phyloP scores from a whole-genome alignment of 441 rosid genomes.

The Erodium moschatum region DNA sequence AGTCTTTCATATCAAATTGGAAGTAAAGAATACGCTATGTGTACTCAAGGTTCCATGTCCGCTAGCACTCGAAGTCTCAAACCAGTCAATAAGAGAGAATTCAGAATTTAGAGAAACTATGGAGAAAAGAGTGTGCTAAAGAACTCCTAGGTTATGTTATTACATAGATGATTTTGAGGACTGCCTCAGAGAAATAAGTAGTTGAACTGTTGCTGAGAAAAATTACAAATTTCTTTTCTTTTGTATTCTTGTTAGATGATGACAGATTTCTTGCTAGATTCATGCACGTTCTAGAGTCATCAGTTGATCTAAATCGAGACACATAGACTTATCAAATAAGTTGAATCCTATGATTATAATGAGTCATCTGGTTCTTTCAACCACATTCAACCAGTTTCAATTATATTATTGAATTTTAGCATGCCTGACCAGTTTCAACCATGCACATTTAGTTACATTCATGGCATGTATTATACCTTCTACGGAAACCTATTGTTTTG shows the following conservation, averaged over 20 bases:
- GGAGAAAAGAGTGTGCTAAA: not conserved
- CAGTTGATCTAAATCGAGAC: not conserved
- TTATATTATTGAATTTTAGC: not conserved
- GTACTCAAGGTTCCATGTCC: not conserved
- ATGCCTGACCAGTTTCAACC: too few relatives aligned
- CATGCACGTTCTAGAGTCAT: not conserved
- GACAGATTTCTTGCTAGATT: not conserved
- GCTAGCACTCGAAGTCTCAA: not conserved
- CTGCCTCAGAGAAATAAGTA: not conserved
- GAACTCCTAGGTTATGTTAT: slow-evolving; percentile 2
- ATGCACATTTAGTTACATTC: too few relatives aligned
- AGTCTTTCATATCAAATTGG: slow-evolving; percentile 4
- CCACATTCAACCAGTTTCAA: not conserved
- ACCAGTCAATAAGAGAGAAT: not conserved
- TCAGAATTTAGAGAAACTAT: not conserved
- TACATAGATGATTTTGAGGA: not conserved
- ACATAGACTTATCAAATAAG: not conserved
- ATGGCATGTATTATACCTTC: not conserved
- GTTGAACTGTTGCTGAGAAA: not conserved
- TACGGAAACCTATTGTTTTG: not conserved
- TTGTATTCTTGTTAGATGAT: not conserved
- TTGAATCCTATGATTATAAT: not conserved
- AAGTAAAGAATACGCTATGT: not conserved
- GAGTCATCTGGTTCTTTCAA: not conserved
- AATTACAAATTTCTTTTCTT: not conserved